Evolutionary conservation across 345 rosid genomes (phyloP), one percentile per base, ranked within the genome.

Genomic region (Gossypium bickii): DNA sequence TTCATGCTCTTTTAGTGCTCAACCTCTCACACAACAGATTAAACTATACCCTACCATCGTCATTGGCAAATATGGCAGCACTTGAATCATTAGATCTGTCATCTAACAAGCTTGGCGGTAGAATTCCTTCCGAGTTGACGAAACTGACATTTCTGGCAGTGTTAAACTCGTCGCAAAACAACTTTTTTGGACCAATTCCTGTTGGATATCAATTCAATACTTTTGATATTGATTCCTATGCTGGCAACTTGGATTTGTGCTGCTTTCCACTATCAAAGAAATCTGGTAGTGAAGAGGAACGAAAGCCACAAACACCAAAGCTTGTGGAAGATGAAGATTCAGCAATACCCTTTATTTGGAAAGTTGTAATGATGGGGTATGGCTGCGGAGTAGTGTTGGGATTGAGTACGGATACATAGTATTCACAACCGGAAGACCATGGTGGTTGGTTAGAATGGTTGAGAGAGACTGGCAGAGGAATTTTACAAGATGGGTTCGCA

Each of bases 81-180:
- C 74, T 84, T 0, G 78, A 62, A 24, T 82, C 70, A 13, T 18
- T 81, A 0, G 78, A 81, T 16, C 67, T 77, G 45, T 77, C 73
- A 0, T 45, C 8, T 8, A 81, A 77, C 61, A 64, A 58, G 11
- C 78, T 77, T 6, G 61, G 12, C 9, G 73, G 60, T 3, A 29
- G 47, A n/a, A 70, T 70, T 29, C 73, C 73, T 70, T 3, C 20
- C 3, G 38, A 69, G 18, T 69, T 51, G 25, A 69, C 73, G 3
- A 51, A 10, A 51, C 29, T 51, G 38, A 69, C 73, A 27, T 52
- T 70, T 24, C 48, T 70, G 6, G 48, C 0, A 29, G 49, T 53
- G 12, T 4, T 70, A 17, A 17, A 53, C 7, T 12, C 38, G 2
- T 70, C 62, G 0, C 2, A 11, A 4, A 77, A 77, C 24, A 18